These are phyloP conservation scores for Gaertneriomyces sp. DNA, from an alignment of 192 early-diverging fungal species.

Conservation along the genomic window DNA sequence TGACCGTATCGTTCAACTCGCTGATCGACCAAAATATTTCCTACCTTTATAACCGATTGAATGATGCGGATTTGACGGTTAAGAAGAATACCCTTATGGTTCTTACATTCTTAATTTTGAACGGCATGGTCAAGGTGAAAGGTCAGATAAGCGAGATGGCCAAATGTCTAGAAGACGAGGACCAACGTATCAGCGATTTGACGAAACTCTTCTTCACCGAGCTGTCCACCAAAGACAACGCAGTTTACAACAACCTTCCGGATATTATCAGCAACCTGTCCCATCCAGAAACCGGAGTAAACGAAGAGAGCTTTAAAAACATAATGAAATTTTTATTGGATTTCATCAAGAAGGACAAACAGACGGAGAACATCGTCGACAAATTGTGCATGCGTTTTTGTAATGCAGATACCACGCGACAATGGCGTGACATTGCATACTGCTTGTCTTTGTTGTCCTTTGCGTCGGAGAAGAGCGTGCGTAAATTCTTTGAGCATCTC, in stretches of 20 bases:
- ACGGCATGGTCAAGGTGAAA: conserved; percentile 99
- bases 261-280: conserved; percentile 96
- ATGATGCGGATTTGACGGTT: conserved; percentile 72
- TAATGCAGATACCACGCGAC: conserved; percentile 68
- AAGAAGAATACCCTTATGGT: conserved; percentile 99
- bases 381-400: conserved; percentile 95
- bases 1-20: conserved; percentile 95
- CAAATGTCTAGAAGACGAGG: conserved; percentile 83
- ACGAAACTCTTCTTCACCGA: conserved; percentile 96
- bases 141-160: conserved; percentile 98
- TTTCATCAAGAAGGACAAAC: conserved; percentile 91
- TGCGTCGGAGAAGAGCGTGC: conserved; percentile 81
- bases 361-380: conserved; percentile 91
- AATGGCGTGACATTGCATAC: conserved; percentile 91
- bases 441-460: conserved; percentile 87
- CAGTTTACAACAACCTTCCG: conserved; percentile 98
- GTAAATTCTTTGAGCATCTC: conserved; percentile 78
- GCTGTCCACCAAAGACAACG: conserved; percentile 92
- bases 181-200: conserved; percentile 84
- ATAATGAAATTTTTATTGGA: conserved; percentile 97
- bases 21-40: conserved; percentile 95
- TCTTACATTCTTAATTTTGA: conserved; percentile 92
- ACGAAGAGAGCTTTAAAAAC: conserved; percentile 77
- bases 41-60: conserved; percentile 88
- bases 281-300: conserved; percentile 54